Conservation (phyloP, 2,329 filamentous ascomycete genomes). For the Xylaria digitata region DNA sequence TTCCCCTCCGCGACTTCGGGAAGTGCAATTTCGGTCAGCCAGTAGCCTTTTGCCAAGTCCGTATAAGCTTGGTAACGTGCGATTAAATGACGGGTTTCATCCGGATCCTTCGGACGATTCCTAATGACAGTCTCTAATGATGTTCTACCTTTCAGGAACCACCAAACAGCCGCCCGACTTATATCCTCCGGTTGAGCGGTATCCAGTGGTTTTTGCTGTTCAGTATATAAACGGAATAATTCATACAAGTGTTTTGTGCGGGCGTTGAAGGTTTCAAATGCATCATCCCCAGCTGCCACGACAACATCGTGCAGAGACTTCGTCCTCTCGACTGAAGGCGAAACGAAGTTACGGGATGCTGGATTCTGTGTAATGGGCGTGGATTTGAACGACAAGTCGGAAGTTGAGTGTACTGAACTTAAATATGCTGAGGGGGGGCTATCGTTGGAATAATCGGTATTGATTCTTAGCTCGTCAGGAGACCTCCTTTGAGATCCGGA, state of each 20-base stretch:
- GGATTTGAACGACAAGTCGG: constrained; percentile 46
- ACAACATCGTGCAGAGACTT: constrained; percentile 54
- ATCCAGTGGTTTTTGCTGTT: constrained; percentile 74
- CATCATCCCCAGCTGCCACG: constrained; percentile 67
- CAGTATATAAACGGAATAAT: constrained; percentile 81
- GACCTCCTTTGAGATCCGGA: constrained; percentile 39
- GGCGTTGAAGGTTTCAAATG: constrained; percentile 74
- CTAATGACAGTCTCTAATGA: constrained; percentile 79
- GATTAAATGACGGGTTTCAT: constrained; percentile 66
- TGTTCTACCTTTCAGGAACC: constrained; percentile 85
- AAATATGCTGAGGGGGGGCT: constrained; percentile 46
- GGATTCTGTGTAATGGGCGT: constrained; percentile 47
- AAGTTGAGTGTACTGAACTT: constrained; percentile 45
- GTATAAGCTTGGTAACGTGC: constrained; percentile 81
- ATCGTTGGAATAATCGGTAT: constrained; percentile 36
- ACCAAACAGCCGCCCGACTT: constrained; percentile 82
- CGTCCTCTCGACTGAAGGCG: constrained; percentile 45
- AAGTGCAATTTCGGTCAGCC: constrained; percentile 73
- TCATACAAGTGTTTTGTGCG: constrained; percentile 80
- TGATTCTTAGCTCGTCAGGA: constrained; percentile 45
- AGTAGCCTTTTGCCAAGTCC: constrained; percentile 86
- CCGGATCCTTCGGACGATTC: constrained; percentile 66
- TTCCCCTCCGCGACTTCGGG: constrained; percentile 61
- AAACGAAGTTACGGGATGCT: constrained; percentile 36
- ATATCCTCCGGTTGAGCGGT: constrained; percentile 74